Conservation (phyloP, 495 filamentous ascomycete genomes). For the Podospora tetraspora region DNA sequence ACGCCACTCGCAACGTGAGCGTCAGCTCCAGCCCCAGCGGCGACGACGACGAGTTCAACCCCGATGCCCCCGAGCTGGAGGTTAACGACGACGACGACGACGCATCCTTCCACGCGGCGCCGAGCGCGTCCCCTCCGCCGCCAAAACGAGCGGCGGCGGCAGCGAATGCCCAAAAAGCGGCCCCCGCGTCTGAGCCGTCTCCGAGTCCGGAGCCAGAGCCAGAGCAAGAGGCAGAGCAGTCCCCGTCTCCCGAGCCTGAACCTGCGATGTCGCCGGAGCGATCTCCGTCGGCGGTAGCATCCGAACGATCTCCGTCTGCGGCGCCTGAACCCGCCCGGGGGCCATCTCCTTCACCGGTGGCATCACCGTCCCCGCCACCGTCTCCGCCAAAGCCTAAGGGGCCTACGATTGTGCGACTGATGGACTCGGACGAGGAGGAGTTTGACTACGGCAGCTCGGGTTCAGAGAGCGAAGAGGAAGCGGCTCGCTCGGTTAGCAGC, state of each 20-base stretch:
- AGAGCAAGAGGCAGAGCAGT: not conserved
- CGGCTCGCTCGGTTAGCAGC: not conserved
- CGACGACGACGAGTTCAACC: slow-evolving; percentile 3
- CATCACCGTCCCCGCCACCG: slow-evolving; percentile 9
- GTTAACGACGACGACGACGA: not conserved
- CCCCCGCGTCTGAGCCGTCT: not conserved
- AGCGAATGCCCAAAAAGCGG: not conserved
- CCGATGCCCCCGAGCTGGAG: not conserved
- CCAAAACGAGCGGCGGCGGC: not conserved
- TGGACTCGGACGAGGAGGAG: slow-evolving; percentile 21
- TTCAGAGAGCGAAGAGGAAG: slow-evolving; percentile 2
- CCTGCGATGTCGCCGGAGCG: not conserved
- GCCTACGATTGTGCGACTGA: slow-evolving; percentile 29
- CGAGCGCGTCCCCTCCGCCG: slow-evolving; percentile 3
- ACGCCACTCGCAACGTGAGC: not conserved
- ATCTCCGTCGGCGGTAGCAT: not conserved
- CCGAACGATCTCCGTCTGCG: not conserved
- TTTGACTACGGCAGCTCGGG: not conserved
- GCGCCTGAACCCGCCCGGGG: not conserved
- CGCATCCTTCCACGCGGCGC: not conserved
- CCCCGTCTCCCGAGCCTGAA: not conserved
- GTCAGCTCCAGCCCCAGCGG: not conserved
- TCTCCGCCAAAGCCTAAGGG: slow-evolving; percentile 13
- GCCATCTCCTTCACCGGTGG: not conserved
- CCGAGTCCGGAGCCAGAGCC: not conserved